Evolutionary conservation across 345 rosid genomes (phyloP), one percentile per base, ranked within the genome.

Genomic region (Viola odorata): DNA sequence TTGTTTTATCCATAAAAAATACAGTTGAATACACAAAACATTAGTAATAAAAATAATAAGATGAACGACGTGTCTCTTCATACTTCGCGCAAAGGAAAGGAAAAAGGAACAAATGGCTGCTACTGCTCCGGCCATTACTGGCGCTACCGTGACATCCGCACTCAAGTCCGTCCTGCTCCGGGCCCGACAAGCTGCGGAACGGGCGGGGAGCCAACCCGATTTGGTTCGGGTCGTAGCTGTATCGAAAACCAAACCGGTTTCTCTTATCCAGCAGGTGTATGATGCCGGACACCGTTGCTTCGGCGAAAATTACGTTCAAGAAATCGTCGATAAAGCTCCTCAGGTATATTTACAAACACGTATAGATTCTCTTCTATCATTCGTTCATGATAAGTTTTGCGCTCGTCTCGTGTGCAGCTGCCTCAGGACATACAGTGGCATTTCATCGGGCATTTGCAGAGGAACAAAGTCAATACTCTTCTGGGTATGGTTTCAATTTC

Each of bases 341-440:
- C 91, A 86, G 91, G 95, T 91, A 32, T 41, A 10, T 40, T 12
- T 9, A 45, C 47, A 40, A 39, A 13, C 15, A 5, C 42, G 0
- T 50, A 14, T 37, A 6, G 3, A 37, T 14, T 17, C n/a, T 23
- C 32, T 23, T 23, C 32, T 23, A 23, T 23, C 2, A 23, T 23
- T 23, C 32, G 32, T 23, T 23, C 32, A 23, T 23, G 32, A 23
- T 23, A 23, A 23, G 32, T 23, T 23, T 23, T 23, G 32, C 32
- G 1, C 32, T 23, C 32, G 32, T 23, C 32, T 23, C 32, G 32
- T 12, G 8, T 39, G 69, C 85, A 89, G 98, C 88, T 89, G 45
- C 98, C 96, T 1, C 82, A 73, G 57, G 96, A 92, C 70, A 79
- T 92, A 14, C 77, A 89, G 69, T 92, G 98, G 96, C 96, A 89